phyloP scores from a whole-genome alignment of 176 grass and related monocot species.

The bread wheat (Triticum aestivum) region IWGSC_CS_RefSeq_v2.1 NC_057796.1:478356049-478356548 shows the following conservation, averaged over 20 bases:
- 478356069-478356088: slow-evolving; percentile 47
- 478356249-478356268: slow-evolving; percentile 30
- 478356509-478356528: neutral
- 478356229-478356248: slow-evolving; percentile 20
- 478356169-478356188: neutral
- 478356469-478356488: neutral
- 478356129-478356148: slow-evolving; percentile 18
- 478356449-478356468: too few relatives aligned
- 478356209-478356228: neutral
- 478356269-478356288: neutral
- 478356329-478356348: neutral
- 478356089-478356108: slow-evolving; percentile 44
- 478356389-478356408: neutral
- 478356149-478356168: neutral
- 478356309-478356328: slow-evolving; percentile 36
- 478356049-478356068: slow-evolving; percentile 54
- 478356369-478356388: neutral
- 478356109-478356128: slow-evolving; percentile 14
- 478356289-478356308: neutral
- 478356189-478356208: neutral
- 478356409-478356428: slow-evolving; percentile 22
- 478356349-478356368: slow-evolving; percentile 38
- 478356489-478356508: neutral
- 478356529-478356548: too few relatives aligned
- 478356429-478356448: neutral